These are phyloP conservation scores for Scedosporium boydii DNA, from an alignment of 2,329 filamentous ascomycete species.

Conservation along the genomic window DNA sequence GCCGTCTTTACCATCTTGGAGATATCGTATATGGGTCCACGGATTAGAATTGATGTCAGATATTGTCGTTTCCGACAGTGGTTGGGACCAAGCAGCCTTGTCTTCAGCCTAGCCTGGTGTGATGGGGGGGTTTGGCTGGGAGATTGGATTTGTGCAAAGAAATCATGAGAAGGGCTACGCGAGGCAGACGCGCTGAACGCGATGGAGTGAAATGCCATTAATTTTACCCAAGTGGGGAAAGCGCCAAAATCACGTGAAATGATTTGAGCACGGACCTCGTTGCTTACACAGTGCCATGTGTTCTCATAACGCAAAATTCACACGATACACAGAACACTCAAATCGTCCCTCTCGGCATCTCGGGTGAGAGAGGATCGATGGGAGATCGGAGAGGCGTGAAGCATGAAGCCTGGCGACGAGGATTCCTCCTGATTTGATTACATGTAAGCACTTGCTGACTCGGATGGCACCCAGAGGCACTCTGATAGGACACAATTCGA, in stretches of 20 bases:
- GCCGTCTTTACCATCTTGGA: conserved; percentile 38
- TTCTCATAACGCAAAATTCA: too few species aligned
- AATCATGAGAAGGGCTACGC: conserved; percentile 3
- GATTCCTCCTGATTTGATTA: too few species aligned
- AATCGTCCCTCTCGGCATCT: too few species aligned
- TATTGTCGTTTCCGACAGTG: neutral
- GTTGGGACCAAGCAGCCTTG: neutral
- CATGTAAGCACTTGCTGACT: too few species aligned
- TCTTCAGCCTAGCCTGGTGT: neutral
- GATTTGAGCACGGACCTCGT: neutral
- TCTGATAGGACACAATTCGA: too few species aligned
- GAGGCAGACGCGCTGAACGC: conserved; percentile 7
- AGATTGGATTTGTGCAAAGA: conserved; percentile 2
- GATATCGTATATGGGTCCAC: neutral
- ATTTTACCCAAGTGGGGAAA: conserved; percentile 6
- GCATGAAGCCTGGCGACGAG: too few species aligned
- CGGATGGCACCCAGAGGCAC: too few species aligned
- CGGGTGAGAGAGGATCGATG: too few species aligned
- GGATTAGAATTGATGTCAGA: neutral
- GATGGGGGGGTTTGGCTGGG: neutral
- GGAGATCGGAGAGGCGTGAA: too few species aligned
- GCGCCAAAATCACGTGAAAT: neutral
- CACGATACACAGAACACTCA: too few species aligned
- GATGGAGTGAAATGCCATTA: neutral
- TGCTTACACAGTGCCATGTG: neutral